phyloP scores from a whole-genome alignment of 2,329 filamentous ascomycete genomes.

The Penicillium glabrum region DNA sequence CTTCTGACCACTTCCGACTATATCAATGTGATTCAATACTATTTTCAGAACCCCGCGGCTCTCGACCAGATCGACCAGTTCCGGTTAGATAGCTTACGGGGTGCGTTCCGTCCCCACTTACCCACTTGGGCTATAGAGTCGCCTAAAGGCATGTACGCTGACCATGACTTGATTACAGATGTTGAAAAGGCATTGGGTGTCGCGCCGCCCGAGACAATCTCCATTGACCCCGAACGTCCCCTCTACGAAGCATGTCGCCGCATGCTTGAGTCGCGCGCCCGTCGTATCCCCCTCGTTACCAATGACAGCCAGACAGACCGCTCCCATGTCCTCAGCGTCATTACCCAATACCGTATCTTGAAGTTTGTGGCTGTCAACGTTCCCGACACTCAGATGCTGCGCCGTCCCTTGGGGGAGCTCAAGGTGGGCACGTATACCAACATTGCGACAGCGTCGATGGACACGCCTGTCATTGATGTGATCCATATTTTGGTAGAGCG shows the following conservation, averaged over 20 bases:
- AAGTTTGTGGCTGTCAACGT: conserved; percentile 98
- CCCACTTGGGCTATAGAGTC: background rate
- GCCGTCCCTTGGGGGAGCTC: conserved; percentile 82
- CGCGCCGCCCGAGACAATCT: conserved; percentile 87
- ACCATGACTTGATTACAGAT: conserved; percentile 56
- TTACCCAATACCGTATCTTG: conserved; percentile 96
- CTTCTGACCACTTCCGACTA: conserved; percentile 95
- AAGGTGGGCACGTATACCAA: conserved; percentile 80
- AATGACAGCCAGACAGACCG: conserved; percentile 90
- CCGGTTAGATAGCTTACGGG: conserved; percentile 83
- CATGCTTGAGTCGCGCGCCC: conserved; percentile 91
- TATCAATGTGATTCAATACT: conserved; percentile 98
- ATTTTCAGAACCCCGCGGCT: conserved; percentile 93
- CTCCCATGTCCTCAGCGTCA: conserved; percentile 91
- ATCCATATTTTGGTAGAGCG: conserved; percentile 90
- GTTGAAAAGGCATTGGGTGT: conserved; percentile 94
- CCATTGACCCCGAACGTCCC: conserved; percentile 85
- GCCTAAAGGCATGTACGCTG: background rate
- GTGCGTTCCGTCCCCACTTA: conserved; percentile 49
- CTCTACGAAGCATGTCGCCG: conserved; percentile 93
- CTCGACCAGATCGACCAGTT: conserved; percentile 91
- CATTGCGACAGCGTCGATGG: conserved; percentile 81
- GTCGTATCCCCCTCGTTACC: conserved; percentile 90
- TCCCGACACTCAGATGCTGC: conserved; percentile 80
- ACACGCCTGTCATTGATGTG: conserved; percentile 86